A percentile compares a stretch with the other conserved stretches of the same genome.
phyloP scores from a whole-genome alignment of 805 yeast species.

The Cyberlindnera subsufficiens region DNA sequence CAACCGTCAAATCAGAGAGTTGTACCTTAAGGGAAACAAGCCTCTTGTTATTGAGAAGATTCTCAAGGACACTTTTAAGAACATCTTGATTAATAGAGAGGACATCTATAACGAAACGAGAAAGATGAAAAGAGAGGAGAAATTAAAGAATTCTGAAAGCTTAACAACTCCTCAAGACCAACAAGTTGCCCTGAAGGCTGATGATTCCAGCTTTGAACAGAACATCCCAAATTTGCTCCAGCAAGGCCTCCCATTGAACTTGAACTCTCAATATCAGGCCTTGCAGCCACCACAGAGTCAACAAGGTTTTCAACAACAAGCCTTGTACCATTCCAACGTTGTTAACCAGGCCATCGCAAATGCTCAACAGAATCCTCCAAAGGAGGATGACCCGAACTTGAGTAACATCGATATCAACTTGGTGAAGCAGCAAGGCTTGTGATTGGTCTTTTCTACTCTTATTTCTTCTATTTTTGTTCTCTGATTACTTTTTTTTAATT shows the following conservation, averaged over 20 bases:
- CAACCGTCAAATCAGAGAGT: slow-evolving; percentile 25
- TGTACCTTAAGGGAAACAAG: slow-evolving; percentile 25
- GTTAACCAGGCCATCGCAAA: slow-evolving; percentile 23
- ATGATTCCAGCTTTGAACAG: slow-evolving; percentile 17
- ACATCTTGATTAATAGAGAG: slow-evolving; percentile 24
- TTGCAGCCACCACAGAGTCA: slow-evolving; percentile 9
- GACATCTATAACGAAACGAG: slow-evolving; percentile 27
- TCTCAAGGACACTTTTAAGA: slow-evolving; percentile 21
- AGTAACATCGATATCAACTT: slow-evolving; percentile 22
- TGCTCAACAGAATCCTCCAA: slow-evolving; percentile 20
- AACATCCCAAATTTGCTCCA: slow-evolving; percentile 23
- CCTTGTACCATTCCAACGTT: slow-evolving; percentile 9
- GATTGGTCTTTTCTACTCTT: not conserved
- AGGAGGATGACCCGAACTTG: slow-evolving; percentile 15
- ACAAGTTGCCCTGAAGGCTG: slow-evolving; percentile 6
- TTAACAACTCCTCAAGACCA: slow-evolving; percentile 8
- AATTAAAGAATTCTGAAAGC: slow-evolving; percentile 10
- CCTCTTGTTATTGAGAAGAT: slow-evolving; percentile 24
- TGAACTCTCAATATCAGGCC: slow-evolving; percentile 5
- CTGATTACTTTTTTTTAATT: not conserved
- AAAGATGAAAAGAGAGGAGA: slow-evolving; percentile 28
- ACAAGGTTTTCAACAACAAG: slow-evolving; percentile 7
- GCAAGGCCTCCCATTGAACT: slow-evolving; percentile 8
- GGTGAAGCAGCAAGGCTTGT: slow-evolving; percentile 20
- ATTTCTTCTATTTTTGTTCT: not conserved